These are phyloP conservation scores for Tubosaeta brunneosetosa DNA, from an alignment of 768 basidiomycete genomes.

Conservation along the genomic window DNA sequence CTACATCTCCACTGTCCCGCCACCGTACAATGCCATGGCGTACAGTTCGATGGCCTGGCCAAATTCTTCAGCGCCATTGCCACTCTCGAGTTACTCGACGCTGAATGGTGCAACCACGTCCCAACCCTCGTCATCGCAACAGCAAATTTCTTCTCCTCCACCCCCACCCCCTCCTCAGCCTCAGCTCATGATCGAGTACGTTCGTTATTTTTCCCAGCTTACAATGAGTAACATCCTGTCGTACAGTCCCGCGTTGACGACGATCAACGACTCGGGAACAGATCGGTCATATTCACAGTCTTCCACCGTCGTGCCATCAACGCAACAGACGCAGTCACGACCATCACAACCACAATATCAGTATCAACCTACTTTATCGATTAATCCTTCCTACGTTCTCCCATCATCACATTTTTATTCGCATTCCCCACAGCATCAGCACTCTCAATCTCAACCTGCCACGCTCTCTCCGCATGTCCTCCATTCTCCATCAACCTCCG, in stretches of 20 bases:
- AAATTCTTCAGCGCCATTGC: conserved; percentile 39
- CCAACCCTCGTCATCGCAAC: conserved; percentile 28
- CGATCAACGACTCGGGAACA: conserved; percentile 49
- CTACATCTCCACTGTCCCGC: conserved; percentile 37
- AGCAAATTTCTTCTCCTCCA: conserved; percentile 28
- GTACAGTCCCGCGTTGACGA: conserved; percentile 55
- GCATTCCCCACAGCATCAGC: conserved; percentile 28
- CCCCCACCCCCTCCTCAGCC: conserved; percentile 22
- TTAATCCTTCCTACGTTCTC: conserved; percentile 40
- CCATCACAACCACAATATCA: conserved; percentile 36
- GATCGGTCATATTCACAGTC: conserved; percentile 43
- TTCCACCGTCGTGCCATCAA: conserved; percentile 33
- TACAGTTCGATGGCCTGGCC: conserved; percentile 53
- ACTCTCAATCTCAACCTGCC: conserved; percentile 41
- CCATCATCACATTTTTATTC: conserved; percentile 36
- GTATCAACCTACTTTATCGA: conserved; percentile 38
- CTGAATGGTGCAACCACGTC: conserved; percentile 68
- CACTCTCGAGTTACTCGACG: conserved; percentile 71
- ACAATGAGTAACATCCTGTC: conserved; percentile 11
- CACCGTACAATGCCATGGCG: conserved; percentile 49
- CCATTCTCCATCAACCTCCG: conserved; percentile 48
- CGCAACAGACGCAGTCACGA: conserved; percentile 33
- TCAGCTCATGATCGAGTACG: conserved; percentile 69
- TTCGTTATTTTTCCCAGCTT: conserved; percentile 1
- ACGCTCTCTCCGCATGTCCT: conserved; percentile 70